Conservation (phyloP, 495 filamentous ascomycete genomes). For the Podospora bellae-mahoneyi region DNA sequence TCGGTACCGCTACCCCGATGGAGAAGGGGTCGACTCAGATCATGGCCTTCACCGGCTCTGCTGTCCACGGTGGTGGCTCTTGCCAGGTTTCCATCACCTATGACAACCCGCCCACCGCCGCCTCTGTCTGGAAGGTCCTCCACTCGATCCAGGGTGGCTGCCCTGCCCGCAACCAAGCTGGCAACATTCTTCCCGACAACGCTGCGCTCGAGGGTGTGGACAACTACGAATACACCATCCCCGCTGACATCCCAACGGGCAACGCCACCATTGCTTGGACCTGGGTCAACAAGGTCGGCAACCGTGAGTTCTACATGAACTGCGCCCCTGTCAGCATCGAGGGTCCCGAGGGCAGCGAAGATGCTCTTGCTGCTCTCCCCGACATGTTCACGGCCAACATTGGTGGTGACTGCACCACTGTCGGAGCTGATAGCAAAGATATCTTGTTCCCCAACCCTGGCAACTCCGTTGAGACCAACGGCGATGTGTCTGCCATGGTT, state of each 20-base stretch:
- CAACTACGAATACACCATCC: constrained; percentile 56
- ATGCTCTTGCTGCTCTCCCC: constrained; percentile 60
- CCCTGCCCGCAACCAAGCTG: constrained; percentile 50
- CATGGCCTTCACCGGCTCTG: constrained; percentile 56
- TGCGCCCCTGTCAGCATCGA: constrained; percentile 71
- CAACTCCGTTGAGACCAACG: constrained; percentile 44
- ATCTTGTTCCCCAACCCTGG: constrained; percentile 57
- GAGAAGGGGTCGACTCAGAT: constrained; percentile 51
- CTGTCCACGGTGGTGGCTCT: constrained; percentile 80
- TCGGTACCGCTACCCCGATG: constrained; percentile 45
- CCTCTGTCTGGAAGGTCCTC: constrained; percentile 70
- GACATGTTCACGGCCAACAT: constrained; percentile 81
- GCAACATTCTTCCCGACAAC: constrained; percentile 37
- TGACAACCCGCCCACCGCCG: constrained; percentile 56
- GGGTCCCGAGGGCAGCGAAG: constrained; percentile 46
- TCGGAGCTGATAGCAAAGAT: constrained; percentile 34
- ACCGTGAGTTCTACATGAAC: constrained; percentile 96
- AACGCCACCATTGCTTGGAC: constrained; percentile 73
- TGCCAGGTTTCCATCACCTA: constrained; percentile 84
- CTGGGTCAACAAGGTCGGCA: constrained; percentile 88
- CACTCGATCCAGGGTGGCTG: constrained; percentile 81
- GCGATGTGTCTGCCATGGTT: constrained; percentile 30
- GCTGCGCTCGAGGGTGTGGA: constrained; percentile 29
- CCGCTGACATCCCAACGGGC: constrained; percentile 54
- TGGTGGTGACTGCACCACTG: constrained; percentile 52